These are phyloP conservation scores for Pterula multifida DNA, from an alignment of 1,284 basidiomycete genomes.

Conservation along the genomic window DNA sequence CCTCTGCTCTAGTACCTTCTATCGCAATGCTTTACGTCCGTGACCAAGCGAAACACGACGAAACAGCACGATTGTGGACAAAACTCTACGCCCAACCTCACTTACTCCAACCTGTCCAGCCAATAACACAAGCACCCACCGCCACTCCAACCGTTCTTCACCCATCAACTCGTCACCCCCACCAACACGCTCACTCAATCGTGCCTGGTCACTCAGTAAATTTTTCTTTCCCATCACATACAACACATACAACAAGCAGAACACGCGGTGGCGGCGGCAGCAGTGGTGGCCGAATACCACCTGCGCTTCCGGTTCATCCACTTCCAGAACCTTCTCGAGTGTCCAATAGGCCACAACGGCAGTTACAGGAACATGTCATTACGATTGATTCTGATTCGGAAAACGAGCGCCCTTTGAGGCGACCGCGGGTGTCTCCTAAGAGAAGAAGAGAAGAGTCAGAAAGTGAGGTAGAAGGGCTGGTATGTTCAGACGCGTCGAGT, in stretches of 20 bases:
- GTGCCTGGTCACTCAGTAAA: background rate
- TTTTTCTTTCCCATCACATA: background rate
- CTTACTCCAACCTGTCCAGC: too few species aligned
- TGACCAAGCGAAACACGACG: conserved; percentile 52
- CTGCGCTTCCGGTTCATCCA: background rate
- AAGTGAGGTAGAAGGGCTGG: background rate
- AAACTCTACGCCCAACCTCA: conserved; percentile 43
- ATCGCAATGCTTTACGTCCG: conserved; percentile 62
- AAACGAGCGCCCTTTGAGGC: background rate
- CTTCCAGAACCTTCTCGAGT: background rate
- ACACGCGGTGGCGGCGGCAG: too few species aligned
- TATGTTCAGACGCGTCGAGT: background rate
- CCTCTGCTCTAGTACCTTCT: conserved; percentile 38
- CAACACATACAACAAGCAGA: too few species aligned
- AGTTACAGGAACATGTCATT: background rate
- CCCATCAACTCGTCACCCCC: background rate
- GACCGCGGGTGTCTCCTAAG: background rate
- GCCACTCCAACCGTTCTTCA: background rate
- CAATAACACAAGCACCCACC: conserved; percentile 10
- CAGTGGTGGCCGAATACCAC: background rate
- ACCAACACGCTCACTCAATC: background rate
- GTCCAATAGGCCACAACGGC: background rate
- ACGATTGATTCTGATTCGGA: background rate
- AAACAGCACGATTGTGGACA: conserved; percentile 54
- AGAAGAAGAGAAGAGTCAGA: background rate